Evolutionary conservation across 129 eudicot genomes (phyloP).

Genomic region (Flaveria sonorensis): DNA sequence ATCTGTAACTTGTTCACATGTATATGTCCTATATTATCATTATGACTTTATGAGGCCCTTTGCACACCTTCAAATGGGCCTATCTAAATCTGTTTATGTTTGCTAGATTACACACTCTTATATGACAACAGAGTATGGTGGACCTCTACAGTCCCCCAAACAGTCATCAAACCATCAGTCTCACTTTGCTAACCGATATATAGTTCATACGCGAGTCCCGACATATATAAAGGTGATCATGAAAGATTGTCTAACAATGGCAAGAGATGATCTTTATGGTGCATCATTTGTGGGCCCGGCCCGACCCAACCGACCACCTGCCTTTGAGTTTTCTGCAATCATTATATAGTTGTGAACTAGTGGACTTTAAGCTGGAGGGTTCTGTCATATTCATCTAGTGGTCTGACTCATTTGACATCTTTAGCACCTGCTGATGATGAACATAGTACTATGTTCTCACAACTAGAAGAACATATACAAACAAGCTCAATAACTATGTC

Average conservation of each 20-base stretch:
- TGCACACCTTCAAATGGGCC: conserved; percentile 26
- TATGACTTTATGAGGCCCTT: not conserved
- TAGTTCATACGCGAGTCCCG: not conserved
- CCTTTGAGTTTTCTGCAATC: conserved; percentile 33
- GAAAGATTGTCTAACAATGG: not conserved
- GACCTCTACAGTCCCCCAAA: conserved; percentile 22
- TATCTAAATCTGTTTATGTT: conserved; percentile 26
- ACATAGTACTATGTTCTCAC: conserved; percentile 17
- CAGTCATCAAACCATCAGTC: conserved; percentile 23
- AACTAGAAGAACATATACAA: conserved; percentile 20
- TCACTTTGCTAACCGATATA: conserved; percentile 20
- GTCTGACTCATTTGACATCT: conserved; percentile 38
- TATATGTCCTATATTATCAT: conserved; percentile 7
- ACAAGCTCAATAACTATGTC: conserved; percentile 25
- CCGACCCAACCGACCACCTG: not conserved
- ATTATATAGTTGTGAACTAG: conserved; percentile 32
- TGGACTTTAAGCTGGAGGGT: conserved; percentile 26
- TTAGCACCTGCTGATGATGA: conserved; percentile 29
- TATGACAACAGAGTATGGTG: conserved; percentile 14
- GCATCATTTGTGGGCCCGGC: conserved; percentile 32
- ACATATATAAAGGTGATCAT: not conserved
- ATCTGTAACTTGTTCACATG: conserved; percentile 20
- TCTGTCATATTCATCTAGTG: conserved; percentile 32
- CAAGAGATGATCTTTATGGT: not conserved
- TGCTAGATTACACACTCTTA: not conserved